Base-by-base conservation (phyloP, 139 green algal genomes). In the Tetradesmus obliquus region DNA sequence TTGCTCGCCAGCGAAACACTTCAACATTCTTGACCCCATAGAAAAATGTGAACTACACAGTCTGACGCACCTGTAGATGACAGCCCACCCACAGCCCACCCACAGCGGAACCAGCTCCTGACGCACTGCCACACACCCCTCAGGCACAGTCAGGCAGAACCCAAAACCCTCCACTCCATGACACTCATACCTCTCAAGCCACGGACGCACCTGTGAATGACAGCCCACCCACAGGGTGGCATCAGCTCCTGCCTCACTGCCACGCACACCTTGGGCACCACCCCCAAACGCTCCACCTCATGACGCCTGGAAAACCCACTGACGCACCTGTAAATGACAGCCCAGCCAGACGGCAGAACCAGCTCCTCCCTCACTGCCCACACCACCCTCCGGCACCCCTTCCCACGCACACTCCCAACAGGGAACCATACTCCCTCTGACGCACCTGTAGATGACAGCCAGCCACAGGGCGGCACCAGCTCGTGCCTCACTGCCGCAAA, bases 11-110 rank as follows among this genome's bases (percentile, higher is more conserved):
- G n/a, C n/a, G n/a, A n/a, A n/a, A n/a, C n/a, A n/a, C n/a, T n/a
- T n/a, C n/a, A n/a, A n/a, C n/a, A n/a, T n/a, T n/a, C n/a, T n/a
- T n/a, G n/a, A n/a, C n/a, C n/a, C n/a, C n/a, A n/a, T n/a, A n/a
- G n/a, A n/a, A n/a, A n/a, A n/a, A n/a, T n/a, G n/a, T n/a, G n/a
- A n/a, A n/a, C n/a, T n/a, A n/a, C n/a, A n/a, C n/a, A n/a, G n/a
- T n/a, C n/a, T n/a, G n/a, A 19, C 12, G 8, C 12, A 69, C 81
- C 81, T 87, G 55, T 74, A 87, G 6, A 87, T 87, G n/a, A n/a
- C 62, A 72, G 62, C 62, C 9, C 62, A 72, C 62, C 62, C 62
- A 12, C 62, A 9, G 12, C n/a, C n/a, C n/a, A n/a, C n/a, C n/a
- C 20, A 19, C 0, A 12, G 62, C 62, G 62, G 62, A 9, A 72